Conservation (phyloP, 805 yeast species). For the Ogataea corticis region DNA sequence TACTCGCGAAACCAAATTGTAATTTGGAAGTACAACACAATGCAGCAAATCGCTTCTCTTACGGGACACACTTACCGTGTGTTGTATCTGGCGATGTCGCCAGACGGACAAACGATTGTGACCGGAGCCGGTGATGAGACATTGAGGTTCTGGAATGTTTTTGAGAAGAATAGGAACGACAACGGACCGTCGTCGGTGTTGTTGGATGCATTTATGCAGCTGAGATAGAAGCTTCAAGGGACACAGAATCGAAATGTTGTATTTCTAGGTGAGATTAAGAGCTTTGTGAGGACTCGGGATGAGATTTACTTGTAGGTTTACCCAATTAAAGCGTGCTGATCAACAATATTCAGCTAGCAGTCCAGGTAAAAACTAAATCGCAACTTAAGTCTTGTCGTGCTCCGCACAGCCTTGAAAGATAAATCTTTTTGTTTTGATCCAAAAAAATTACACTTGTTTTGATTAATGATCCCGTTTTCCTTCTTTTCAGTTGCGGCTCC, state of each 20-base stretch:
- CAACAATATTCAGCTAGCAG: too few relatives aligned
- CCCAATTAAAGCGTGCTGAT: too few relatives aligned
- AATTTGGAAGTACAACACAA: slow-evolving; percentile 89
- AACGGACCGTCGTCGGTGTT: slow-evolving; percentile 62
- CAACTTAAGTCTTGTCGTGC: too few relatives aligned
- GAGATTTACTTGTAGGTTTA: too few relatives aligned
- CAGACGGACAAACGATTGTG: slow-evolving; percentile 95
- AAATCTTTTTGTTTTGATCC: not conserved
- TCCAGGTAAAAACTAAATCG: too few relatives aligned
- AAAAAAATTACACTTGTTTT: not conserved
- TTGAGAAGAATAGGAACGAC: slow-evolving; percentile 69
- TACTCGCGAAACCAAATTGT: slow-evolving; percentile 87
- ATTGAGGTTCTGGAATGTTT: slow-evolving; percentile 90
- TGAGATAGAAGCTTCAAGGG: slow-evolving; percentile 42
- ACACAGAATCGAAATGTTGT: too few relatives aligned
- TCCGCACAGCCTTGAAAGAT: too few relatives aligned
- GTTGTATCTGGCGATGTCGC: slow-evolving; percentile 82
- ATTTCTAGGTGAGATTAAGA: too few relatives aligned
- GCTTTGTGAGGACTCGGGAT: too few relatives aligned
- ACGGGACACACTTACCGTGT: slow-evolving; percentile 96
- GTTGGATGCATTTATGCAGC: slow-evolving; percentile 72
- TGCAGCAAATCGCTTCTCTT: slow-evolving; percentile 90
- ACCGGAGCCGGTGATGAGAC: slow-evolving; percentile 99
- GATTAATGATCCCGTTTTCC: not conserved
- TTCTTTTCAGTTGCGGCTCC: not conserved